These are phyloP conservation scores for Fomitopsis palustris DNA, from an alignment of 1,284 basidiomycete species.

Conservation along the genomic window DNA sequence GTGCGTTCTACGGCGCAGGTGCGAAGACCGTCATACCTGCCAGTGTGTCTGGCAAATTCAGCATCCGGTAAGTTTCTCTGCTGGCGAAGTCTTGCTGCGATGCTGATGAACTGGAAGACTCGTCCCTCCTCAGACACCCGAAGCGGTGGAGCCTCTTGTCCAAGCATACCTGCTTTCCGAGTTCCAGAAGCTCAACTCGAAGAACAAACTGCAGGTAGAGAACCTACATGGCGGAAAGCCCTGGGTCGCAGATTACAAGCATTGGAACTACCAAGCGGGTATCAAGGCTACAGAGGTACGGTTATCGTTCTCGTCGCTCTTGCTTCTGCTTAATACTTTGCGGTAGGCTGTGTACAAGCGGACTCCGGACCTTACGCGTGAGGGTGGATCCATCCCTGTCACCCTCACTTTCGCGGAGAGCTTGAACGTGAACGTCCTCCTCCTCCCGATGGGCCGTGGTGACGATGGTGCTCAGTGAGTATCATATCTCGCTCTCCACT, in stretches of 20 bases:
- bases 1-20: conserved; percentile 88
- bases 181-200: conserved; percentile 81
- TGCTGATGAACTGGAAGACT: conserved; percentile 39
- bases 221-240: conserved; percentile 82
- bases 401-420: conserved; percentile 94
- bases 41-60: conserved; percentile 90
- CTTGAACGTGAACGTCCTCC: conserved; percentile 76
- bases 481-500: background rate
- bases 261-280: conserved; percentile 97
- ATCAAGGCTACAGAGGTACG: conserved; percentile 73
- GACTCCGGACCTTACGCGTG: conserved; percentile 31
- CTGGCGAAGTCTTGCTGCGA: background rate
- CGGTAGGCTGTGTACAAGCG: conserved; percentile 24
- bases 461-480: conserved; percentile 92
- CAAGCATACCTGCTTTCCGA: conserved; percentile 70
- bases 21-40: conserved; percentile 96
- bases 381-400: conserved; percentile 96
- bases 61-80: conserved; percentile 67
- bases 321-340: background rate
- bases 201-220: conserved; percentile 74
- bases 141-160: conserved; percentile 71
- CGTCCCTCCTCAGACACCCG: conserved; percentile 88
- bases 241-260: conserved; percentile 83
- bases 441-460: conserved; percentile 91
- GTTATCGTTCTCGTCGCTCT: background rate